Evolutionary conservation across 192 early-diverging fungal species (phyloP).

Genomic region (Coemansia biformis): DNA sequence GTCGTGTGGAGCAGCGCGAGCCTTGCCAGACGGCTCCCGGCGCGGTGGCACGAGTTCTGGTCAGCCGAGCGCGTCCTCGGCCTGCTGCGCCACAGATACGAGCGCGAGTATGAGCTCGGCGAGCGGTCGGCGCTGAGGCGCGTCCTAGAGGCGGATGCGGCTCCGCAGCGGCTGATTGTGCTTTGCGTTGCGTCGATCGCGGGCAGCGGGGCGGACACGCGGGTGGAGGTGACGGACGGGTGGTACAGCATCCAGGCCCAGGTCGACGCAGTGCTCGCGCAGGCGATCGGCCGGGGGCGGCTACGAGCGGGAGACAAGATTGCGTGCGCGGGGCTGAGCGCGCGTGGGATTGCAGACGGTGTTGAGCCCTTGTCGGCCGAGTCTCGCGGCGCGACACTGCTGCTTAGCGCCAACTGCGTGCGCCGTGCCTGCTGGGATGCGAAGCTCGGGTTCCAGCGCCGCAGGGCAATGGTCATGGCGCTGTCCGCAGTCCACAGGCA

Average conservation of each 20-base stretch:
- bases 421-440: slow-evolving; percentile 35
- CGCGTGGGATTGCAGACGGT: slow-evolving; percentile 18
- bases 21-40: slow-evolving; percentile 31
- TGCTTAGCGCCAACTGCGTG: slow-evolving; percentile 27
- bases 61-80: slow-evolving; percentile 9
- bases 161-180: slow-evolving; percentile 34
- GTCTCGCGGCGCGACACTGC: slow-evolving; percentile 10
- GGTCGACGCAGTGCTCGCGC: slow-evolving; percentile 17
- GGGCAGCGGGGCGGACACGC: not conserved
- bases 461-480: slow-evolving; percentile 15
- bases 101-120: slow-evolving; percentile 29
- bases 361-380: slow-evolving; percentile 18
- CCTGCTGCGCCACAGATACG: slow-evolving; percentile 22
- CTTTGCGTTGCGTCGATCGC: slow-evolving; percentile 23
- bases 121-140: slow-evolving; percentile 29
- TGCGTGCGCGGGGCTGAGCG: slow-evolving; percentile 18
- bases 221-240: slow-evolving; percentile 36
- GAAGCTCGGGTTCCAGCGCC: slow-evolving; percentile 27
- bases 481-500: slow-evolving; percentile 16
- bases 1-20: slow-evolving; percentile 29
- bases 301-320: slow-evolving; percentile 40
- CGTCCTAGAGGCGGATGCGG: slow-evolving; percentile 28
- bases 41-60: slow-evolving; percentile 26
- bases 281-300: slow-evolving; percentile 10
- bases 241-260: slow-evolving; percentile 30